Percentiles rank a stretch among this genome's conserved stretches.
These are phyloP conservation scores for Tulasnella sp. DNA, from an alignment of 768 basidiomycete genomes.

Conservation along the genomic window DNA sequence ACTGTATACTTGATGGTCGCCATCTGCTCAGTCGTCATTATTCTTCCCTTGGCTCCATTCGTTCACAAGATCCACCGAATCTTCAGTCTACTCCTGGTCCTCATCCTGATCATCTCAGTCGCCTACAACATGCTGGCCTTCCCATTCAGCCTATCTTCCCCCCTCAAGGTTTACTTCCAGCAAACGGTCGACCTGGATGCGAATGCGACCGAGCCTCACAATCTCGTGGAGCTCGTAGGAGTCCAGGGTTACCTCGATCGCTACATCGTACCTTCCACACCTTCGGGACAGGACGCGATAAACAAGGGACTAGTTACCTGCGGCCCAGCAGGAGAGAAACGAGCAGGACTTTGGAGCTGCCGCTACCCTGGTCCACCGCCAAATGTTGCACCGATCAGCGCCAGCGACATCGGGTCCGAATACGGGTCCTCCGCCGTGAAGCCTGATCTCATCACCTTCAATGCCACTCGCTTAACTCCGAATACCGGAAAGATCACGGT, in stretches of 20 bases:
- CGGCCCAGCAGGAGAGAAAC: slow-evolving; percentile 37
- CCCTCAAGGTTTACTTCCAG: slow-evolving; percentile 68
- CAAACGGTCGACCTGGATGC: slow-evolving; percentile 52
- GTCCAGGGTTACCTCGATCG: slow-evolving; percentile 44
- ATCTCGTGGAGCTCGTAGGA: slow-evolving; percentile 35
- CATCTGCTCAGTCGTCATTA: slow-evolving; percentile 48
- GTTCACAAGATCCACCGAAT: slow-evolving; percentile 49
- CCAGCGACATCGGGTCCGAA: not conserved
- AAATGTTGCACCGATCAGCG: slow-evolving; percentile 31
- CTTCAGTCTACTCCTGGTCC: slow-evolving; percentile 41
- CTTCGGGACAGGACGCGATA: slow-evolving; percentile 47
- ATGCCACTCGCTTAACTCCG: slow-evolving; percentile 41
- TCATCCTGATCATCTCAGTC: slow-evolving; percentile 45
- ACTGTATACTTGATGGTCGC: slow-evolving; percentile 52
- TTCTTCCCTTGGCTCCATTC: slow-evolving; percentile 64
- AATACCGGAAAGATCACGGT: slow-evolving; percentile 51
- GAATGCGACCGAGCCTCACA: slow-evolving; percentile 29
- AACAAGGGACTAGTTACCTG: slow-evolving; percentile 37
- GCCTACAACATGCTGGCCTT: slow-evolving; percentile 48
- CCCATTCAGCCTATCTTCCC: slow-evolving; percentile 60
- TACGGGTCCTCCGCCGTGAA: not conserved
- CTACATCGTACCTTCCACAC: slow-evolving; percentile 49
- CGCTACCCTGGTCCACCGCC: slow-evolving; percentile 49
- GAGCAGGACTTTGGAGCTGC: slow-evolving; percentile 38
- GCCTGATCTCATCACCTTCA: slow-evolving; percentile 45